Evolutionary conservation across 495 filamentous ascomycete genomes (phyloP), one percentile per base, ranked within the genome.

Genomic region (Aspergillus bertholletiae): DNA sequence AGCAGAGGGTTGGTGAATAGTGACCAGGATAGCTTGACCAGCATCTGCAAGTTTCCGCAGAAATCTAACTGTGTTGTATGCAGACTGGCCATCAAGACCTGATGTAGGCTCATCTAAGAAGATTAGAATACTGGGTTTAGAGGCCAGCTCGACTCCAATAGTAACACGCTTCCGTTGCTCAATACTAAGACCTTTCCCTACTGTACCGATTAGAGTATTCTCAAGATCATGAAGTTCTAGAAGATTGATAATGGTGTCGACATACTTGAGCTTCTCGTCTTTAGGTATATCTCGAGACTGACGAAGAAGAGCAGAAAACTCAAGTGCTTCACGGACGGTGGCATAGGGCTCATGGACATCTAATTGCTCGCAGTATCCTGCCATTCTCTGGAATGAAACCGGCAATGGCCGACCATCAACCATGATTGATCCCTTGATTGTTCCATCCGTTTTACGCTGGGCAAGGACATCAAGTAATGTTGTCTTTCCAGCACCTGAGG

Each of bases 61-160:
- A 59, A 88, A 85, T 12, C 81, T 71, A 20, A 85, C 75, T 9
- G 87, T 86, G 55, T 84, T 84, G 59, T 77, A 88, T 18, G 86
- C 84, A 15, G 83, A 79, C 35, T 80, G 76, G 0, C 75, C 78
- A 54, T 89, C 86, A 6, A 89, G 79, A 50, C 85, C 86, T 7
- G 83, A 88, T 4, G 88, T 92, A 3, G 89, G 88, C 58, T 92
- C 88, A 61, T 92, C 88, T 26, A 92, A 69, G 66, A 92, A 92
- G 54, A 92, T 80, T 5, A 90, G 67, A 41, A 88, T 76, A 37
- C 78, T 84, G 9, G 80, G 86, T 65, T 86, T 89, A 0, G 78
- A 75, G 0, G 82, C 86, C 1, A 90, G 67, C 60, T 90, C 87
- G 8, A 89, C 83, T 12, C 79, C 87, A 49, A 88, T 87, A 15